Evolutionary conservation across 352 stramenopile species (phyloP).

Genomic region (Phytophthora gonapodyides): DNA sequence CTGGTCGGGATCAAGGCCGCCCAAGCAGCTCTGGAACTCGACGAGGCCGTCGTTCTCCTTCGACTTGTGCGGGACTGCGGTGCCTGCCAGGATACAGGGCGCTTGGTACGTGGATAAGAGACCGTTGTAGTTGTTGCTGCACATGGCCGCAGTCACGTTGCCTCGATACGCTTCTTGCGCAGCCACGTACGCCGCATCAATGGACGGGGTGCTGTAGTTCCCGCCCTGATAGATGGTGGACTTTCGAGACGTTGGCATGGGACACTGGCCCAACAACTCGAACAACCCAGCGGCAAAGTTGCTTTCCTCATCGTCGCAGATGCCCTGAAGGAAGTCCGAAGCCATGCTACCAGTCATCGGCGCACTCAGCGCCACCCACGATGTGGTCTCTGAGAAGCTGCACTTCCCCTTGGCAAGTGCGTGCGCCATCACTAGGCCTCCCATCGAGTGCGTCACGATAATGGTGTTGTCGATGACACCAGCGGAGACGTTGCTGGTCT

Average conservation of each 20-base stretch:
- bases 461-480: constrained; percentile 36
- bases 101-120: constrained; percentile 36
- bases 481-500: constrained; percentile 14
- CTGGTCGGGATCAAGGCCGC: constrained; percentile 20
- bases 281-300: constrained; percentile 21
- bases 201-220: constrained; percentile 20
- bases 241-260: constrained; percentile 21
- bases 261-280: constrained; percentile 41
- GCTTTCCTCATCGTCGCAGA: constrained; percentile 28
- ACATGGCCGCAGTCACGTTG: constrained; percentile 44
- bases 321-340: constrained; percentile 34
- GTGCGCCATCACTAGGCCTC: constrained; percentile 28
- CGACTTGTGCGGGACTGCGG: constrained; percentile 29
- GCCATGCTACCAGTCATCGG: constrained; percentile 50
- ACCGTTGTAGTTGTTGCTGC: constrained; percentile 40
- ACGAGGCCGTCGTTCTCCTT: constrained; percentile 43
- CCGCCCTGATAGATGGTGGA: constrained; percentile 40
- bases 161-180: constrained; percentile 37
- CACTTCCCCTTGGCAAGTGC: constrained; percentile 32
- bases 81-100: constrained; percentile 18
- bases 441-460: constrained; percentile 55
- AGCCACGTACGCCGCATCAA: constrained; percentile 32
- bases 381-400: constrained; percentile 12
- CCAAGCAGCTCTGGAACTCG: constrained; percentile 47
- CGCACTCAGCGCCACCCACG: constrained; percentile 40